These are phyloP conservation scores for Metschnikowia aberdeeniae DNA, from an alignment of 805 yeast genomes.

Conservation along the genomic window DNA sequence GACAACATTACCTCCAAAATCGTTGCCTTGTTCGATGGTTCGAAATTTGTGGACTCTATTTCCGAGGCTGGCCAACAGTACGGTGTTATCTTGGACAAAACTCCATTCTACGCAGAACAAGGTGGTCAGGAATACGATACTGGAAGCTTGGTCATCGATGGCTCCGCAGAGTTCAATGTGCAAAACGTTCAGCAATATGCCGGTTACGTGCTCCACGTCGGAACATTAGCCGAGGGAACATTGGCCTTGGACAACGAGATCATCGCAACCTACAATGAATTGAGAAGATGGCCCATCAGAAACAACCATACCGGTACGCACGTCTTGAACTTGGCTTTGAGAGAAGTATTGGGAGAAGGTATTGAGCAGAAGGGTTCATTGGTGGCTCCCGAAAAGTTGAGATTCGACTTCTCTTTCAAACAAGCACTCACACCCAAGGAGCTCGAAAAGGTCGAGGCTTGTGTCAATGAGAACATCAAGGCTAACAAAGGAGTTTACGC, in stretches of 20 bases:
- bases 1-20: conserved; percentile 68
- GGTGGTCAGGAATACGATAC: conserved; percentile 99
- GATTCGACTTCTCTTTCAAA: conserved; percentile 96
- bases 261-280: conserved; percentile 85
- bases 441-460: conserved; percentile 68
- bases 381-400: conserved; percentile 89
- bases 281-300: conserved; percentile 93
- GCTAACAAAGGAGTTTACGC: conserved; percentile 71
- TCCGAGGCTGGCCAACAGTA: conserved; percentile 43
- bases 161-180: conserved; percentile 80
- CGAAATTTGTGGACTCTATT: conserved; percentile 51
- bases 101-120: conserved; percentile 96
- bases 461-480: conserved; percentile 68
- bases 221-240: conserved; percentile 72
- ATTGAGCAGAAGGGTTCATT: conserved; percentile 96
- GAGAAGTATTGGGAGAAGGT: conserved; percentile 79
- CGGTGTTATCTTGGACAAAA: conserved; percentile 82
- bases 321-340: conserved; percentile 81
- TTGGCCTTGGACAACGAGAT: conserved; percentile 65
- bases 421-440: conserved; percentile 72
- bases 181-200: conserved; percentile 89
- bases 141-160: conserved; percentile 89
- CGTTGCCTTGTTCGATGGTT: conserved; percentile 67
- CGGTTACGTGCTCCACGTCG: conserved; percentile 95
- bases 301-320: conserved; percentile 99